phyloP scores from a whole-genome alignment of 768 basidiomycete genomes.

The Leccinellum albellum region DNA sequence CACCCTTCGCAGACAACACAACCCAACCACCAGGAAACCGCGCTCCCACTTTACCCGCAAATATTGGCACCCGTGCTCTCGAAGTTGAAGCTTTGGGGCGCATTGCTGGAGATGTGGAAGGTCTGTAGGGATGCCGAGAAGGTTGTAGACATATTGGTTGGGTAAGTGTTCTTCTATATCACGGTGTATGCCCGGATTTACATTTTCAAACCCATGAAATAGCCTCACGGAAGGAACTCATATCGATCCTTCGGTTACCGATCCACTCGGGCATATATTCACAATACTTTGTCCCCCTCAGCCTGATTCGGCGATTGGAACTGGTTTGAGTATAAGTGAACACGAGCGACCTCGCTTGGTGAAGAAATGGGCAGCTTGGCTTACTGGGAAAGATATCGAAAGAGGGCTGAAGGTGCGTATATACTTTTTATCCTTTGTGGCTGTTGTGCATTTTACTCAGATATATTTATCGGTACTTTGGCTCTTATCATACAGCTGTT shows the following conservation, averaged over 20 bases:
- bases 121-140: conserved; percentile 15
- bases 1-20: conserved; percentile 6
- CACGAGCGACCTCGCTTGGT: conserved; percentile 52
- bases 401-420: conserved; percentile 62
- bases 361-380: conserved; percentile 79
- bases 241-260: conserved; percentile 20
- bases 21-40: background rate
- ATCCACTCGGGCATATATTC: conserved; percentile 30
- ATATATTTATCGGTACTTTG: background rate
- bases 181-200: background rate
- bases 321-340: conserved; percentile 13
- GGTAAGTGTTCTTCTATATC: conserved; percentile 15
- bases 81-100: conserved; percentile 19
- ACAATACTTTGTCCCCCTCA: conserved; percentile 17
- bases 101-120: conserved; percentile 29
- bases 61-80: conserved; percentile 20
- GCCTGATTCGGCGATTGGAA: conserved; percentile 2
- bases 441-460: background rate
- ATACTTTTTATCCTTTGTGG: background rate
- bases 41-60: conserved; percentile 15
- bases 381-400: conserved; percentile 64
- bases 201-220: background rate
- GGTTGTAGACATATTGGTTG: conserved; percentile 22
- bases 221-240: conserved; percentile 27
- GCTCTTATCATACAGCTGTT: conserved; percentile 13